Evolutionary conservation across 345 rosid species (phyloP).

Genomic region (Durio zibethinus): DNA sequence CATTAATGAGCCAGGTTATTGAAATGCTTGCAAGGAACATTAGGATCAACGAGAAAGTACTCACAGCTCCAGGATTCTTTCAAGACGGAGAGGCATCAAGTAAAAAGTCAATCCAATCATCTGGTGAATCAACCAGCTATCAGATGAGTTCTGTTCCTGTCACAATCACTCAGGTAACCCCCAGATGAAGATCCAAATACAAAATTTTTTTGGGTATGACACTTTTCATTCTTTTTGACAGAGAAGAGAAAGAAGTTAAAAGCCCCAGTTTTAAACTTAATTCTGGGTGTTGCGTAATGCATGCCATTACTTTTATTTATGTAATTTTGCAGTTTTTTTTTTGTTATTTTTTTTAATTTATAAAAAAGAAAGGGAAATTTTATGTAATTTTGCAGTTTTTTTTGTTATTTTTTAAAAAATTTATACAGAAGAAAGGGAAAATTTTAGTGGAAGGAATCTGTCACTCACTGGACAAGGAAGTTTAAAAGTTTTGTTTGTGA

Average conservation of each 20-base stretch:
- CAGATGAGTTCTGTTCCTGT: constrained; percentile 50
- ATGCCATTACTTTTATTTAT: not conserved
- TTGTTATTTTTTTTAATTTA: not conserved
- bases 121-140: constrained; percentile 25
- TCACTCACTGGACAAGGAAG: too few species aligned
- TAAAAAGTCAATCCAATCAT: constrained; percentile 13
- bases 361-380: not conserved
- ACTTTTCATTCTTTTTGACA: too few species aligned
- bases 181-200: constrained; percentile 38
- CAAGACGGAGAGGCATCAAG: not conserved
- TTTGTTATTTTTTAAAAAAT: not conserved
- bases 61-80: constrained; percentile 63
- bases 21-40: constrained; percentile 54
- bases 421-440: not conserved
- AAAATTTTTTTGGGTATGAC: not conserved
- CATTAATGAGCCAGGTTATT: constrained; percentile 60
- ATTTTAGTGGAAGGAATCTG: too few species aligned
- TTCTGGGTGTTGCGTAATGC: not conserved
- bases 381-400: not conserved
- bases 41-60: constrained; percentile 45
- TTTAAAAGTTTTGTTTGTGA: too few species aligned
- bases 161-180: constrained; percentile 52
- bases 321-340: not conserved
- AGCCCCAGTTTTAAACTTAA: not conserved
- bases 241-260: not conserved